Conservation (phyloP, 2,329 filamentous ascomycete genomes). For the Anthostomella pinea region DNA sequence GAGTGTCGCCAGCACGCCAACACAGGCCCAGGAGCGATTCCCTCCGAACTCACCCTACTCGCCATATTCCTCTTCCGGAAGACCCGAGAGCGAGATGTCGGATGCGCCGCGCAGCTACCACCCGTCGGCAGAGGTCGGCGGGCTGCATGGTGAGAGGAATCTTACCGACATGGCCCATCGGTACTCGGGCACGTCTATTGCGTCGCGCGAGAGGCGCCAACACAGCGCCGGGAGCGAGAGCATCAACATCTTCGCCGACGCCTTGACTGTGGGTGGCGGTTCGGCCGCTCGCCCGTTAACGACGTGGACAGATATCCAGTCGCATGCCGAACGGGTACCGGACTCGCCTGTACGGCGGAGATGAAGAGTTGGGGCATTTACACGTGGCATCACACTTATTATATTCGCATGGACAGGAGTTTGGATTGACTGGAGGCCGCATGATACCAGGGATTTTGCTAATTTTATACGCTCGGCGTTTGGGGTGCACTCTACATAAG, state of each 20-base stretch:
- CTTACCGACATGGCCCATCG: slow-evolving; percentile 17
- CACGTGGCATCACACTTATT: too few species aligned
- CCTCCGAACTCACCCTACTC: slow-evolving; percentile 25
- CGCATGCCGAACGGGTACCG: slow-evolving; percentile 16
- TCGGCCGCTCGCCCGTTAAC: slow-evolving; percentile 13
- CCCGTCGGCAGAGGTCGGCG: slow-evolving; percentile 27
- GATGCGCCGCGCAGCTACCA: slow-evolving; percentile 27
- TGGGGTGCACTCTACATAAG: too few species aligned
- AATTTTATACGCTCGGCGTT: too few species aligned
- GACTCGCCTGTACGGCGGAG: slow-evolving; percentile 10
- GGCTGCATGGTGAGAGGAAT: slow-evolving; percentile 24
- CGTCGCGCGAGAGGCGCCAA: slow-evolving; percentile 7
- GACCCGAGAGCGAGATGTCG: slow-evolving; percentile 21
- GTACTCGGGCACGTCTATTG: slow-evolving; percentile 6
- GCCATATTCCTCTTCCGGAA: slow-evolving; percentile 17
- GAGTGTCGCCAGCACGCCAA: slow-evolving; percentile 18
- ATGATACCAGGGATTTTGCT: too few species aligned
- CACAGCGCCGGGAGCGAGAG: slow-evolving; percentile 23
- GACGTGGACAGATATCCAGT: slow-evolving; percentile 28
- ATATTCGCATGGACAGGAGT: neutral
- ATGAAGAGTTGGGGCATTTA: too few species aligned
- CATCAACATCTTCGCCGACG: slow-evolving; percentile 30
- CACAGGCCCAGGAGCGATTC: slow-evolving; percentile 13
- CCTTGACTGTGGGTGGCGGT: slow-evolving; percentile 15
- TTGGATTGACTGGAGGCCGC: neutral